phyloP scores from a whole-genome alignment of 371 early-diverging fungal genomes.

The Thermomucor indicae-seudaticae region DNA sequence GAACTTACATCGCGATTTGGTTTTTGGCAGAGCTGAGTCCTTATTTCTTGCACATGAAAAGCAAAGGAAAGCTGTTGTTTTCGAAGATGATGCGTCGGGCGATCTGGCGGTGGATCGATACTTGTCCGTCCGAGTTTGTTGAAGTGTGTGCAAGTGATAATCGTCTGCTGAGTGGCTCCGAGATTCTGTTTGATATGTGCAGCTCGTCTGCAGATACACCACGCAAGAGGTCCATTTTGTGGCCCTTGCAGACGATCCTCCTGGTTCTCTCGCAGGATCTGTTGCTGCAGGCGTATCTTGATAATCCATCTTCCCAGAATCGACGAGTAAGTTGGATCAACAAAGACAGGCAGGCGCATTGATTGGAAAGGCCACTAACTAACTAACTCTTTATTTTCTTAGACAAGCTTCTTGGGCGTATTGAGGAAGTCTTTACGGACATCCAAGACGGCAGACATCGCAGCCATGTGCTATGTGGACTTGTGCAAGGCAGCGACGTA shows the following conservation, averaged over 20 bases:
- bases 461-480: conserved; percentile 75
- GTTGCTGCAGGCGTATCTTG: conserved; percentile 49
- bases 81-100: conserved; percentile 67
- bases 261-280: conserved; percentile 74
- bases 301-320: conserved; percentile 27
- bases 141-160: conserved; percentile 56
- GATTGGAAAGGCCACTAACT: background rate
- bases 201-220: conserved; percentile 62
- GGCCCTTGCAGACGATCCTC: conserved; percentile 81
- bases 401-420: conserved; percentile 61
- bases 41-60: conserved; percentile 60
- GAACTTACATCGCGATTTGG: background rate
- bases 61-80: conserved; percentile 60
- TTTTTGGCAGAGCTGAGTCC: conserved; percentile 62
- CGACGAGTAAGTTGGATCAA: conserved; percentile 28
- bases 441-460: conserved; percentile 63
- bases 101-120: conserved; percentile 87
- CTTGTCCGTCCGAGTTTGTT: conserved; percentile 67
- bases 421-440: conserved; percentile 62
- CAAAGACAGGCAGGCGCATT: background rate
- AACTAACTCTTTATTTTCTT: conserved; percentile 5
- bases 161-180: conserved; percentile 65
- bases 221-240: conserved; percentile 62
- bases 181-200: conserved; percentile 75
- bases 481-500: conserved; percentile 73